These are phyloP conservation scores for Crataegus laevigata DNA, from an alignment of 306 rosid species.

Conservation along the genomic window DNA sequence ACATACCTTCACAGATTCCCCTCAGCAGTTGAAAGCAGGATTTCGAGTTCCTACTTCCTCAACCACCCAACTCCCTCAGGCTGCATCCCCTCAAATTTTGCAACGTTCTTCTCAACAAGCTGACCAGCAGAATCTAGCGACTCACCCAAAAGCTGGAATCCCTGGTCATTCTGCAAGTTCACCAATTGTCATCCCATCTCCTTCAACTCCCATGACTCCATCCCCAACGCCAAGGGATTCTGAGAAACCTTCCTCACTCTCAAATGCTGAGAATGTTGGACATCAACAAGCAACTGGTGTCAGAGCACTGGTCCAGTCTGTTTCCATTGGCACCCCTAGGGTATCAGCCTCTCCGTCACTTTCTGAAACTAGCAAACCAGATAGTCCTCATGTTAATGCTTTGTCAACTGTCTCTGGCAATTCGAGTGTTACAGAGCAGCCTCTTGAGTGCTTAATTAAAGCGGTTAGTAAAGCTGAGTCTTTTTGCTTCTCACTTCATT, in stretches of 20 bases:
- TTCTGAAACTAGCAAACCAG: constrained; percentile 68
- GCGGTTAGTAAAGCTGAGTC: constrained; percentile 47
- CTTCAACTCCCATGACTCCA: constrained; percentile 83
- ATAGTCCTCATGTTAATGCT: constrained; percentile 46
- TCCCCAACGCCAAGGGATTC: constrained; percentile 69
- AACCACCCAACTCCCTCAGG: constrained; percentile 66
- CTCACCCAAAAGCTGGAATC: constrained; percentile 58
- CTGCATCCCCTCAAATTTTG: constrained; percentile 64
- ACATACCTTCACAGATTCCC: constrained; percentile 48
- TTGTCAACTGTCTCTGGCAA: constrained; percentile 52
- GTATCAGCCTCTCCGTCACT: constrained; percentile 91
- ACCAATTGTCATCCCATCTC: constrained; percentile 69
- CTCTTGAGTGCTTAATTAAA: constrained; percentile 70
- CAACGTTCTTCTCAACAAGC: constrained; percentile 84
- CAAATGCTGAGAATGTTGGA: constrained; percentile 59
- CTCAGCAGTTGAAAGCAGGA: constrained; percentile 61
- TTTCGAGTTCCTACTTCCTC: constrained; percentile 54
- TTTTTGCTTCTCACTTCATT: not conserved
- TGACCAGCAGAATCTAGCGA: constrained; percentile 58
- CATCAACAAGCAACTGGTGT: constrained; percentile 49
- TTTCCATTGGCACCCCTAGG: constrained; percentile 91
- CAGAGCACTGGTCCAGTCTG: constrained; percentile 60
- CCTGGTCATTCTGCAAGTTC: constrained; percentile 74
- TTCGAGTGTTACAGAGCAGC: constrained; percentile 60
- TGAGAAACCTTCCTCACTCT: constrained; percentile 62